Evolutionary conservation across 1,139 yeast species (phyloP), one percentile per base, ranked within the genome.

Genomic region (Debaryomyces nepalensis): DNA sequence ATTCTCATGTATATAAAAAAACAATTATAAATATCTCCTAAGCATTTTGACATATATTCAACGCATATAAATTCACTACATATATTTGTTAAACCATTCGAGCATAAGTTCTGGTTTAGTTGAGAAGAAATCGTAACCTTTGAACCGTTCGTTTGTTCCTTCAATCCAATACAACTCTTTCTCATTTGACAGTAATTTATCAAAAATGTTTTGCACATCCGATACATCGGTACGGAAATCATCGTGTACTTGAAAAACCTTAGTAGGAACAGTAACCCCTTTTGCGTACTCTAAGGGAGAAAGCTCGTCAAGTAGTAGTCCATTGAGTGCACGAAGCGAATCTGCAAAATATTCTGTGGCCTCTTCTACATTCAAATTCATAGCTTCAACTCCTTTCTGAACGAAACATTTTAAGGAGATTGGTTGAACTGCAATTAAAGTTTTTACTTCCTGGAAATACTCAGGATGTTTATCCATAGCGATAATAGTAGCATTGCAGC

Each of bases 111-210:
- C 12, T 5, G 45, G 46, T 7, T 43, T 18, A 19, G 27, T 31
- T 7, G 41, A 6, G 14, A 41, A 38, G 24, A 21, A 41, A 27
- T 43, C 41, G 32, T 41, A 43, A 2, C 36, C 46, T 9, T 20
- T 10, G 19, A 43, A 43, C 15, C 46, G 26, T 20, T 43, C 42
- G 16, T 31, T 16, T 7, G 40, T 16, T 7, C 33, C 43, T 22
- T 43, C 44, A 26, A 43, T 39, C 46, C 46, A 43, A 16, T 33
- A 20, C 8, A 43, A 31, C 21, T 43, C 42, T 39, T 43, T 43
- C 7, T 41, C 44, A n/a, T 36, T 37, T 3, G 39, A 33, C 14
- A 15, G 21, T 8, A 43, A 15, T 7, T 9, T 20, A 19, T 43
- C 42, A 29, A 22, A 43, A 20, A 43, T 43, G 8, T n/a, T 12